Evolutionary conservation across 1,284 basidiomycete species (phyloP).

Genomic region (Singerocomus rubriflavus): DNA sequence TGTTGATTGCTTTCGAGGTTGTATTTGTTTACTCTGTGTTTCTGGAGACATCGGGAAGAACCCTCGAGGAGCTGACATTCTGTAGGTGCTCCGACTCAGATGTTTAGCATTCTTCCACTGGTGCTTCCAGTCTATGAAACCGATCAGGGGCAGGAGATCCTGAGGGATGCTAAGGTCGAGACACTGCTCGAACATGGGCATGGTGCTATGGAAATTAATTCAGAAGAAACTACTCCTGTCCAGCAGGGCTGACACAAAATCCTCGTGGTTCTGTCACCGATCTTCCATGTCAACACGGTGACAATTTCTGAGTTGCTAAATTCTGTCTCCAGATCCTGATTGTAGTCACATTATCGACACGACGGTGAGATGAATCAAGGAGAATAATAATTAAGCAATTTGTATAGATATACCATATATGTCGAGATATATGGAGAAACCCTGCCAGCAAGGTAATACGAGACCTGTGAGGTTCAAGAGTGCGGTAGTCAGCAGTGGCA

Average conservation of each 20-base stretch:
- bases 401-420: too few relatives aligned
- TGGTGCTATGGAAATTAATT: not conserved
- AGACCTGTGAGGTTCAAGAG: too few relatives aligned
- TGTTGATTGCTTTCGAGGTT: constrained; percentile 45
- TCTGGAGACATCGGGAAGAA: constrained; percentile 50
- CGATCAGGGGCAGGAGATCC: not conserved
- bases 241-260: not conserved
- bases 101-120: fast-evolving
- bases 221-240: not conserved
- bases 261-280: not conserved
- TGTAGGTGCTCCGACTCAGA: constrained; percentile 36
- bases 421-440: too few relatives aligned
- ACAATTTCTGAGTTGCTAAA: not conserved
- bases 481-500: too few relatives aligned
- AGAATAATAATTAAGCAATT: too few relatives aligned
- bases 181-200: not conserved
- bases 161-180: not conserved
- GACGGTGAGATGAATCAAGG: too few relatives aligned
- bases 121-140: constrained; percentile 11
- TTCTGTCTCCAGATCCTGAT: not conserved
- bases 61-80: constrained; percentile 59
- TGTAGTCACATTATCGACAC: too few relatives aligned
- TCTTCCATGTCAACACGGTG: not conserved
- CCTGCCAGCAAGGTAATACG: too few relatives aligned
- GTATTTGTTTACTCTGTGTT: constrained; percentile 50